Conservation (phyloP, 129 eudicot species). For the carrot (Daucus carota) region DH1_v3.0 NC_030389.2:12989501-12990000, state of each 20-base stretch:
- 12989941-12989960: constrained; percentile 76
- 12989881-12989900: constrained; percentile 93
- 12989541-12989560: constrained; percentile 84
- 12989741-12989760: constrained; percentile 74
- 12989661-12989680: neutral
- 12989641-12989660: constrained; percentile 23
- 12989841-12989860: constrained; percentile 93
- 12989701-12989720: neutral
- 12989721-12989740: constrained; percentile 28
- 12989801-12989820: constrained; percentile 99
- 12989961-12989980: constrained; percentile 12
- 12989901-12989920: constrained; percentile 71
- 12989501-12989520: constrained; percentile 94
- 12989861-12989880: constrained; percentile 99
- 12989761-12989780: constrained; percentile 63
- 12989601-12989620: constrained; percentile 81
- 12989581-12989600: constrained; percentile 92
- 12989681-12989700: neutral
- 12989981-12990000: neutral
- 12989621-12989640: constrained; percentile 75
- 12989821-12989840: constrained; percentile 90
- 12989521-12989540: constrained; percentile 95
- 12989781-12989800: constrained; percentile 76
- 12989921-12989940: constrained; percentile 95
- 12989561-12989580: constrained; percentile 85